These are phyloP conservation scores for Nitzschia palea DNA, from an alignment of 108 stramenopile species.

Conservation along the genomic window DNA sequence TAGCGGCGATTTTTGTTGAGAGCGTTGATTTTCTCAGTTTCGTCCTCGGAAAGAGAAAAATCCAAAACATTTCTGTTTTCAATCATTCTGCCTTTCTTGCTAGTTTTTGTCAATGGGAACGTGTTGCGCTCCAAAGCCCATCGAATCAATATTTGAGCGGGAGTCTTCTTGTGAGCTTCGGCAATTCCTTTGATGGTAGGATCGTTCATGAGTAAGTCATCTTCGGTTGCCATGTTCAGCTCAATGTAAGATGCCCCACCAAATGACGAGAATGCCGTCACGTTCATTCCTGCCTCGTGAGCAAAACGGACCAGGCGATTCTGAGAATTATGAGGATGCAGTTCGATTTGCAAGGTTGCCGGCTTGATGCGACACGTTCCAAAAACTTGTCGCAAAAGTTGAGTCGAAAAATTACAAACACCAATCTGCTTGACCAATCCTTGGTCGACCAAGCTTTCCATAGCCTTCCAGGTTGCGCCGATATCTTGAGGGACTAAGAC, in stretches of 20 bases:
- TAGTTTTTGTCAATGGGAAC: constrained; percentile 79
- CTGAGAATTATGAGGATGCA: constrained; percentile 89
- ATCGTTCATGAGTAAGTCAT: constrained; percentile 68
- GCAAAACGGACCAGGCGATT: constrained; percentile 81
- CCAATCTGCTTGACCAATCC: constrained; percentile 75
- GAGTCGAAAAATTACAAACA: constrained; percentile 84
- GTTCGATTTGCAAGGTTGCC: constrained; percentile 84
- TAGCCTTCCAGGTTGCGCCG: constrained; percentile 83
- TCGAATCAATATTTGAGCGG: constrained; percentile 86
- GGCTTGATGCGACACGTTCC: constrained; percentile 73
- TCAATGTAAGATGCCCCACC: constrained; percentile 81
- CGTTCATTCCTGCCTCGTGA: constrained; percentile 68
- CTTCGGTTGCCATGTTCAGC: constrained; percentile 74
- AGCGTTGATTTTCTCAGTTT: constrained; percentile 67
- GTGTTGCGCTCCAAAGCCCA: constrained; percentile 90
- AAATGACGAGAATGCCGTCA: constrained; percentile 85
- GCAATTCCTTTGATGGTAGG: constrained; percentile 58
- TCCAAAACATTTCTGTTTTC: constrained; percentile 83
- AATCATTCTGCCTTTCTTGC: constrained; percentile 56
- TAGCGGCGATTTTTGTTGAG: constrained; percentile 86
- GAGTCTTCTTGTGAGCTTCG: constrained; percentile 59
- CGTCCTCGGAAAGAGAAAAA: constrained; percentile 72
- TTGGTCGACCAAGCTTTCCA: constrained; percentile 69
- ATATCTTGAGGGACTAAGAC: constrained; percentile 77
- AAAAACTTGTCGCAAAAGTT: constrained; percentile 78